Evolutionary conservation across 164 flowering plant species (phyloP), one percentile per base, ranked within the genome.

Genomic region (Protea cynaroides): DNA sequence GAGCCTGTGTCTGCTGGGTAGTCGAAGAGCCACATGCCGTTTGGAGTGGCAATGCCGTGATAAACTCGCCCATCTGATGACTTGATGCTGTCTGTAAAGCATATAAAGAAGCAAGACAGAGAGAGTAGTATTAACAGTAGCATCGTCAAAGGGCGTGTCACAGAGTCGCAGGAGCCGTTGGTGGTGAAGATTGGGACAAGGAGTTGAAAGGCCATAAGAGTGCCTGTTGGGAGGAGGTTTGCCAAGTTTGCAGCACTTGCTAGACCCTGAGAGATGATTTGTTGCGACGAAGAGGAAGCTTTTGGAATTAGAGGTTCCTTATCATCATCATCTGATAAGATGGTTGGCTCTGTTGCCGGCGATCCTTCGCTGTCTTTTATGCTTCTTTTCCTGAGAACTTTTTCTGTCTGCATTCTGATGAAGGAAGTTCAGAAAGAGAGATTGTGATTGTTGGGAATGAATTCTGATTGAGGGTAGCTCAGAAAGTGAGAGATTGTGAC

Each of bases 201-300:
- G 56, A 85, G 72, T 58, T 82, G 86, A 58, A 84, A 84, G 6
- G 80, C 83, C 22, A 86, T 73, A 54, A 82, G 81, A 12, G 89
- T 84, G 40, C 88, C 85, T 14, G 91, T 88, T 0, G 95, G 95
- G 18, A 88, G 74, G 21, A 88, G 83, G 69, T 83, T 86, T 15
- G 88, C 86, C 3, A 88, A 75, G 72, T 80, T 73, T 36, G 84
- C 79, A 23, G 81, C 77, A 47, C 77, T 69, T 22, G 80, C 73
- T 72, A 83, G 59, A 66, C 83, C 74, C 56, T 70, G 83, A 5
- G 82, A 61, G 61, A 86, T 61, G 0, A 86, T 83, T 7, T 78
- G 65, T 54, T 74, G 87, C 0, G 69, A 44, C 11, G 71, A 57
- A 17, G 76, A 24, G 22, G 76, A 14, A 43, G 69, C 4, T 11